phyloP scores from a whole-genome alignment of 306 rosid genomes.

The Trifolium fragiferum region DNA sequence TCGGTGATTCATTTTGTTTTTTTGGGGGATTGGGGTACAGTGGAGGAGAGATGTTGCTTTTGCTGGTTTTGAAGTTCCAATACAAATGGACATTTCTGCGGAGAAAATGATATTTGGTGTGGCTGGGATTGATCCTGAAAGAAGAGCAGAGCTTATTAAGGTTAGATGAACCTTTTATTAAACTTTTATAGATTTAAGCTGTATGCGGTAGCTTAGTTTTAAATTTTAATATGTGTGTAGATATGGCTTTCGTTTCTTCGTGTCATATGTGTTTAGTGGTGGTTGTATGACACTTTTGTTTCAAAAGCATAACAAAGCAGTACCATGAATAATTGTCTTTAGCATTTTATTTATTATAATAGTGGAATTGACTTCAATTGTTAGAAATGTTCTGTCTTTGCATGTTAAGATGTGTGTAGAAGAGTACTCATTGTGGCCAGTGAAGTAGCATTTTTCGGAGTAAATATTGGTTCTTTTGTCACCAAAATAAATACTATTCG shows the following conservation, averaged over 20 bases:
- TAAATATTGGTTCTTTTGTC: background rate
- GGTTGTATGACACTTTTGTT: background rate
- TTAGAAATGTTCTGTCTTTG: background rate
- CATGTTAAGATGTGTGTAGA: slow-evolving; percentile 21
- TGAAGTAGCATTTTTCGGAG: slow-evolving; percentile 17
- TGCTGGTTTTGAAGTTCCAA: slow-evolving; percentile 90
- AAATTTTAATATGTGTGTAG: background rate
- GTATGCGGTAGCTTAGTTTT: slow-evolving; percentile 9
- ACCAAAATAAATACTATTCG: background rate
- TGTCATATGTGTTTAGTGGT: background rate
- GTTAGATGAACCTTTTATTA: slow-evolving; percentile 45
- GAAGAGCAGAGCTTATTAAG: slow-evolving; percentile 85
- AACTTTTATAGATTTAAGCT: background rate
- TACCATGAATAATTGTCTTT: background rate
- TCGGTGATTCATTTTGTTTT: slow-evolving; percentile 4
- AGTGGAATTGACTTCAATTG: background rate
- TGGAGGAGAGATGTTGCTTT: slow-evolving; percentile 97
- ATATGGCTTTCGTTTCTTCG: background rate
- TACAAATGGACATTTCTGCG: slow-evolving; percentile 93
- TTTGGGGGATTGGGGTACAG: slow-evolving; percentile 39
- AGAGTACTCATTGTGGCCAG: background rate
- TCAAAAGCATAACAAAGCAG: background rate
- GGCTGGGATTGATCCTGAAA: slow-evolving; percentile 69
- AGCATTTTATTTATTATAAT: background rate
- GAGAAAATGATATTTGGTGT: slow-evolving; percentile 85